Percentiles rank a stretch among this genome's conserved stretches.
Conservation (phyloP, 73 alveolate genomes). For the Paramecium primaurelia region DNA sequence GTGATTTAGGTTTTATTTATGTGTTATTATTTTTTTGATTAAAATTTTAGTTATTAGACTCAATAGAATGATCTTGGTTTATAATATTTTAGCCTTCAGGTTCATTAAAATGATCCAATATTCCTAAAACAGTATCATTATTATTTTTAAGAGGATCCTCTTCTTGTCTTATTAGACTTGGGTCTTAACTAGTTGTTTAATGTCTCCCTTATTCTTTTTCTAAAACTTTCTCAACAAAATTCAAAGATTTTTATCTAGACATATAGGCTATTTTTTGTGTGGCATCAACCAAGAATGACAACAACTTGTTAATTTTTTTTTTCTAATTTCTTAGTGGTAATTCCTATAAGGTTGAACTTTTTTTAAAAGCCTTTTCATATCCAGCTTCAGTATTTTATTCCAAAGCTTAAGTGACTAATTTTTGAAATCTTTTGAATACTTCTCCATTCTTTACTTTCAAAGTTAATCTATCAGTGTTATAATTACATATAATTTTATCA, state of each 20-base stretch:
- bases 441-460: neutral
- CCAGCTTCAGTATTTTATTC: neutral
- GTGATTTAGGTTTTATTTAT: neutral
- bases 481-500: neutral
- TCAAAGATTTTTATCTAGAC: neutral
- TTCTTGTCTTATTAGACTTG: neutral
- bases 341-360: neutral
- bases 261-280: neutral
- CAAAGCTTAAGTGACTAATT: neutral
- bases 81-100: neutral
- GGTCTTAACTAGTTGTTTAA: neutral
- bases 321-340: neutral
- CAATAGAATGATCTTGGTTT: no score
- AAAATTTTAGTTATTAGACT: neutral
- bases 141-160: neutral
- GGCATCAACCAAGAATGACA: neutral
- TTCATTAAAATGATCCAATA: neutral
- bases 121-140: constrained; percentile 5
- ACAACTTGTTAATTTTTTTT: neutral
- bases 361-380: neutral
- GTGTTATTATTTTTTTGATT: neutral
- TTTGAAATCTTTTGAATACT: neutral
- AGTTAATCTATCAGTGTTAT: neutral
- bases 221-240: neutral
- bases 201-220: neutral